Conservation (phyloP, 2,329 filamentous ascomycete species). For the Clonostachys rosea region DNA sequence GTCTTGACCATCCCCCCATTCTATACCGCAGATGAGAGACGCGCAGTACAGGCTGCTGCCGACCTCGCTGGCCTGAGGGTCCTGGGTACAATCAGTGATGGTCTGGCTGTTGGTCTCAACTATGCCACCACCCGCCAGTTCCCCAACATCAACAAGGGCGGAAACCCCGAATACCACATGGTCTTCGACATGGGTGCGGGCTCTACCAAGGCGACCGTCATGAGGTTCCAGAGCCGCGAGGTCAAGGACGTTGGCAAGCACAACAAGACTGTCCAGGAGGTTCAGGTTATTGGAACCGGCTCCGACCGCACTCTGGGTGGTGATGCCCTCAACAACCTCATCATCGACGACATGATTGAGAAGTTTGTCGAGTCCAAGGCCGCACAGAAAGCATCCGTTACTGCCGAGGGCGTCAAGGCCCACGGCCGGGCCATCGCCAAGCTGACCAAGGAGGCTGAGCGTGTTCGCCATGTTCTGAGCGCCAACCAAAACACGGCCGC, state of each 20-base stretch:
- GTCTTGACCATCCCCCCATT: constrained; percentile 90
- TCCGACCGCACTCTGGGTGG: constrained; percentile 91
- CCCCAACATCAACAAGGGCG: constrained; percentile 75
- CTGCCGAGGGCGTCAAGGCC: constrained; percentile 56
- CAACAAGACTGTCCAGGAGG: constrained; percentile 96
- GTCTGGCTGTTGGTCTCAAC: constrained; percentile 87
- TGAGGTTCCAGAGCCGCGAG: constrained; percentile 82
- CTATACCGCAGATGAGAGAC: constrained; percentile 86
- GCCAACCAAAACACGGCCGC: constrained; percentile 80
- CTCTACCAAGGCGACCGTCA: constrained; percentile 82
- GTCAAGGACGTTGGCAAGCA: constrained; percentile 90
- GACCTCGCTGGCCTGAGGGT: constrained; percentile 85
- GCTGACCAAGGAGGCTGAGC: constrained; percentile 89
- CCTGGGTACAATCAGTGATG: constrained; percentile 81
- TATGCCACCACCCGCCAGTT: constrained; percentile 92
- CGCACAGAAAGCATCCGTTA: constrained; percentile 60
- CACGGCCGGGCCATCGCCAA: constrained; percentile 86
- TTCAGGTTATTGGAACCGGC: constrained; percentile 79
- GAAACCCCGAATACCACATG: constrained; percentile 85
- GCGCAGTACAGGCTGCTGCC: constrained; percentile 78
- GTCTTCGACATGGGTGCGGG: constrained; percentile 98
- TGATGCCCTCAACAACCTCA: constrained; percentile 80
- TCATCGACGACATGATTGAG: constrained; percentile 82
- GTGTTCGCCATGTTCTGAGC: constrained; percentile 82
- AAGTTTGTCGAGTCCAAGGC: constrained; percentile 70